These are phyloP conservation scores for Tremellales sp. DNA, from an alignment of 1,284 basidiomycete species.

Conservation along the genomic window DNA sequence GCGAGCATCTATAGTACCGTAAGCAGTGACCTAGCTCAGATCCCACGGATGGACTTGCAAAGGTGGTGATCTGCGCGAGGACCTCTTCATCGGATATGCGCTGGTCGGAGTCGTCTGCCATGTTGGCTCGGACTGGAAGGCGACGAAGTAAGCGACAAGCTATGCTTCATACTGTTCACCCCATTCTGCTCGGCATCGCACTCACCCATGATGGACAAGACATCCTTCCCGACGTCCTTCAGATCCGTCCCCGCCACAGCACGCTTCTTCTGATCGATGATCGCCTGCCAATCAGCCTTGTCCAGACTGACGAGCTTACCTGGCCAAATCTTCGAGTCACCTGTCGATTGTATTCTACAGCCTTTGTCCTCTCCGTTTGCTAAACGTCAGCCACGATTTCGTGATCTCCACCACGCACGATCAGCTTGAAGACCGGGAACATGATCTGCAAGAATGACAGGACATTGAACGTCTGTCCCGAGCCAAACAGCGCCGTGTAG, in stretches of 20 bases:
- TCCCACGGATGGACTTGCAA: constrained; percentile 51
- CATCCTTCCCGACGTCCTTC: constrained; percentile 51
- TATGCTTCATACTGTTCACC: no score
- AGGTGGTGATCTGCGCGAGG: constrained; percentile 70
- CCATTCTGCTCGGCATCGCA: constrained; percentile 4
- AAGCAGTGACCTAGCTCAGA: background rate
- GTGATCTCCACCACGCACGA: constrained; percentile 54
- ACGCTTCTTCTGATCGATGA: constrained; percentile 56
- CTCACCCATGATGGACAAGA: constrained; percentile 55
- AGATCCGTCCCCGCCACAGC: constrained; percentile 28
- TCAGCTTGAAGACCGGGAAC: constrained; percentile 57
- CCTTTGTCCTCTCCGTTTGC: constrained; percentile 42
- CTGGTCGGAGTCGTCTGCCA: constrained; percentile 56
- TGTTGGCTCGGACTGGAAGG: constrained; percentile 60
- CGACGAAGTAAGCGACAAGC: no score
- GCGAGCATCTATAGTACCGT: constrained; percentile 36
- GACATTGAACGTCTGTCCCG: constrained; percentile 48
- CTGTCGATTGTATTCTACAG: constrained; percentile 47
- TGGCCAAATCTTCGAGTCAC: constrained; percentile 59
- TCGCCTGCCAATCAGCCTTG: constrained; percentile 31
- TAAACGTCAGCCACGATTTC: constrained; percentile 8
- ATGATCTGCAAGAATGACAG: constrained; percentile 60
- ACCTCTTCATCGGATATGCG: constrained; percentile 64
- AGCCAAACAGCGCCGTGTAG: constrained; percentile 34
- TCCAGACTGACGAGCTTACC: constrained; percentile 16